phyloP scores from a whole-genome alignment of 78 protist genomes.

The Chrysochromulina parva region DNA sequence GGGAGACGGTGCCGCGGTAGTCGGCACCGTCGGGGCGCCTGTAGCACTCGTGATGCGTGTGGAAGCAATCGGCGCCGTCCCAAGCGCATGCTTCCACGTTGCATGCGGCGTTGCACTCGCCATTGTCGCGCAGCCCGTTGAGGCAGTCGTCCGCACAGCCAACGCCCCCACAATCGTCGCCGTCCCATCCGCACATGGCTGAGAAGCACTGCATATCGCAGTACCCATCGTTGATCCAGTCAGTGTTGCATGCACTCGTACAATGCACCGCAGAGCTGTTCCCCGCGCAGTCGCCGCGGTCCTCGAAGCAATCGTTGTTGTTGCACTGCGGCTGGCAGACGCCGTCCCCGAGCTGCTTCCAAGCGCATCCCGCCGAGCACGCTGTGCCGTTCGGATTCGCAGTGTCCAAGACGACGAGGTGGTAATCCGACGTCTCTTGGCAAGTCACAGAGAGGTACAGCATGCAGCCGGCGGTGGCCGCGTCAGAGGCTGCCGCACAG shows the following conservation, averaged over 20 bases:
- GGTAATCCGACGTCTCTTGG: neutral
- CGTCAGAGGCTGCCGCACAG: too few species aligned
- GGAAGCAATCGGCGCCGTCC: constrained; percentile 9
- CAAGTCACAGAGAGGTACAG: neutral
- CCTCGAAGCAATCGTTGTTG: neutral
- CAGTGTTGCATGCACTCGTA: neutral
- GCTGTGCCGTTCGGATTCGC: too few species aligned
- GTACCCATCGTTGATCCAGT: neutral
- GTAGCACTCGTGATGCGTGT: neutral
- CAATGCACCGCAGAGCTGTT: neutral
- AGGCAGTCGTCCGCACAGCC: neutral
- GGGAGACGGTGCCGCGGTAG: neutral
- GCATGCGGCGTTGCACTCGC: neutral
- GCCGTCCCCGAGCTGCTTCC: neutral
- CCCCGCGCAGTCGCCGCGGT: neutral
- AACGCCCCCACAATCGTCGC: neutral
- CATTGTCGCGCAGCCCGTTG: neutral
- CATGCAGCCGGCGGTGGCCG: neutral
- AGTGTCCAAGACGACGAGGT: neutral
- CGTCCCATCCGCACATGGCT: neutral
- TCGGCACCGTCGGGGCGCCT: neutral
- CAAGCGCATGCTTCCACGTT: neutral
- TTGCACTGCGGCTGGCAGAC: constrained; percentile 8
- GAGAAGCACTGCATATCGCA: constrained; percentile 1
- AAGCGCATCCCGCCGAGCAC: too few species aligned